Evolutionary conservation across 1,139 yeast species (phyloP).

Genomic region (Saccharomyces hybrid): DNA sequence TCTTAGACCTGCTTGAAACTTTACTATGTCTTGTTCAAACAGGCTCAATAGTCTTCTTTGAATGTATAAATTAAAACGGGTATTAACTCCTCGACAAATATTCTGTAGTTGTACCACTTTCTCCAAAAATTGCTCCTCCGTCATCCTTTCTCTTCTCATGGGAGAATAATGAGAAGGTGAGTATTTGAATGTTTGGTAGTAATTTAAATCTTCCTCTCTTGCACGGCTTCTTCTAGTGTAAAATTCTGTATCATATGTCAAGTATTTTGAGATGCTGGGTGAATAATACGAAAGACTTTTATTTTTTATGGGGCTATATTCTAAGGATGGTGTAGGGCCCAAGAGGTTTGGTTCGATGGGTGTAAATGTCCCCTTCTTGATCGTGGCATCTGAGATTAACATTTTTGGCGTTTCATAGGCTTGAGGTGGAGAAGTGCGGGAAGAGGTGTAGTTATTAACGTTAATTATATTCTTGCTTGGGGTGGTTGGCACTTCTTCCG

Average conservation of each 20-base stretch:
- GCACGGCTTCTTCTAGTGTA: slow-evolving; percentile 26
- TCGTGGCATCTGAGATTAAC: neutral
- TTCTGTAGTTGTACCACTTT: slow-evolving; percentile 46
- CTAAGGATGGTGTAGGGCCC: slow-evolving; percentile 14
- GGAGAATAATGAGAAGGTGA: slow-evolving; percentile 31
- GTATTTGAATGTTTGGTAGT: slow-evolving; percentile 20
- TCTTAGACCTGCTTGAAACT: slow-evolving; percentile 34
- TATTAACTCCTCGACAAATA: slow-evolving; percentile 55
- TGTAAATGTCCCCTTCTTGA: neutral
- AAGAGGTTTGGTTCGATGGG: neutral
- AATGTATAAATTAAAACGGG: slow-evolving; percentile 57
- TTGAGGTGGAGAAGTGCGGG: neutral
- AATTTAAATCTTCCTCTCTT: slow-evolving; percentile 20
- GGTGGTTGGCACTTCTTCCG: neutral
- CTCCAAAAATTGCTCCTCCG: slow-evolving; percentile 33
- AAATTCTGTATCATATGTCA: slow-evolving; percentile 26
- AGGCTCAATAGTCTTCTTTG: slow-evolving; percentile 34
- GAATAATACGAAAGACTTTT: slow-evolving; percentile 30
- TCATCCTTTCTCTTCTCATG: slow-evolving; percentile 28
- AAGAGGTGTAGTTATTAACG: neutral
- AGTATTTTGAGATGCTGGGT: slow-evolving; percentile 26
- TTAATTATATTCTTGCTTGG: slow-evolving; percentile 4
- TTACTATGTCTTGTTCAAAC: slow-evolving; percentile 27
- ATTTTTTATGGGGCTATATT: slow-evolving; percentile 26
- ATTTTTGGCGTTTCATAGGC: no score